Evolutionary conservation across 495 filamentous ascomycete species (phyloP), one percentile per base, ranked within the genome.

Genomic region (Cladorrhinum samala): DNA sequence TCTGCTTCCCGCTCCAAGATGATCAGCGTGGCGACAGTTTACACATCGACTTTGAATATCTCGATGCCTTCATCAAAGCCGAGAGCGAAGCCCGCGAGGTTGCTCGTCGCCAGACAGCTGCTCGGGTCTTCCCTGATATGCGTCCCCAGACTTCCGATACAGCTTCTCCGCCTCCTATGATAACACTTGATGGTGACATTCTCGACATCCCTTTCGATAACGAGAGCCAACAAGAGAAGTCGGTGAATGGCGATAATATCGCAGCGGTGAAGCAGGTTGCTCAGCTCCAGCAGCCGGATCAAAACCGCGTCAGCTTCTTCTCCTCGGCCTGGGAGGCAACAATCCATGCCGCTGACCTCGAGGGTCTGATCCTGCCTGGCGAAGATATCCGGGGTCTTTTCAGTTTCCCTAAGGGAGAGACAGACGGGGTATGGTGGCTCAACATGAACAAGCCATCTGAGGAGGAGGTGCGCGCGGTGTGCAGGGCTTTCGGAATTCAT

Each of bases 311-410:
- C 68, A 91, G 89, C 52, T 96, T 97, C 70, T 98, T 98, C 70
- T 95, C 90, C 0, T 95, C 94, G 0, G 88, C 91, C 27, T 84
- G 88, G 60, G 90, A 96, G 61, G 86, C 86, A 27, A 94, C 90
- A 4, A 86, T 97, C 49, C 90, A 96, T 62, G 89, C 93, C 21
- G 78, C 88, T 1, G 88, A 93, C 54, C 75, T 98, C 57, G 91
- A 87, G 19, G 92, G 88, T 55, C 76, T 98, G 11, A 78, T 98
- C 33, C 76, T 93, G 36, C 89, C 91, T 1, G 92, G 89, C 11
- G 91, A 96, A 67, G 86, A 81, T 50, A 87, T 96, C 62, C 83
- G 89, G 11, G 89, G 91, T 37, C 82, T 98, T 6, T 98, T 98
- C 64, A 82, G 85, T 52, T 79, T 92, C 21, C 78, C 78, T 9